Evolutionary conservation across 148 eudicot species (phyloP).

Genomic region (Chenopodium formosanum): DNA sequence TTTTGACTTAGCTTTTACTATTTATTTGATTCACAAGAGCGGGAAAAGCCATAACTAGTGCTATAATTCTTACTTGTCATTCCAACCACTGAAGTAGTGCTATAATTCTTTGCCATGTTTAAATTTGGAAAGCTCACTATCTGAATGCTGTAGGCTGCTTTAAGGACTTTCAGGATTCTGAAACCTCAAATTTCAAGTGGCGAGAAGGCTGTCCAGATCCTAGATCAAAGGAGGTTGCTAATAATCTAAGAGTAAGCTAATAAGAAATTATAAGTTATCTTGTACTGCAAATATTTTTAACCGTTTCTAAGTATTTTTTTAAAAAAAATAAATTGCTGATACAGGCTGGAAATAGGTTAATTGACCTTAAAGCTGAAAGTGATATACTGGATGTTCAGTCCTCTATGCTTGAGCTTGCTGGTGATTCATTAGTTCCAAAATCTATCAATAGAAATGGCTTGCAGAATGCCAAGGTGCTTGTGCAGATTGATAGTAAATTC

Average conservation of each 20-base stretch:
- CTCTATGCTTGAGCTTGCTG: constrained; percentile 58
- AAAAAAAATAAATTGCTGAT: not conserved
- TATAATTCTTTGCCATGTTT: not conserved
- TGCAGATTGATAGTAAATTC: constrained; percentile 88
- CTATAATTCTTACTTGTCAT: not conserved
- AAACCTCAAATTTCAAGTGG: constrained; percentile 56
- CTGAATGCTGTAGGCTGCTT: constrained; percentile 23
- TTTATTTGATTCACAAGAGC: not conserved
- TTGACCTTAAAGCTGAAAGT: constrained; percentile 35
- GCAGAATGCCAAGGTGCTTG: constrained; percentile 69
- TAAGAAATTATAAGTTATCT: not conserved
- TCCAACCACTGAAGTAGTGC: not conserved
- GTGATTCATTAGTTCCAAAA: constrained; percentile 74
- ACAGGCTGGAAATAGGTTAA: constrained; percentile 46
- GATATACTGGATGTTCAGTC: constrained; percentile 67
- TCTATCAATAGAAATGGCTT: constrained; percentile 60
- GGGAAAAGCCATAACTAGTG: not conserved
- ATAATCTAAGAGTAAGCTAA: constrained; percentile 29
- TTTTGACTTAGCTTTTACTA: not conserved
- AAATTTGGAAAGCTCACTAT: not conserved
- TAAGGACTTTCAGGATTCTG: constrained; percentile 37
- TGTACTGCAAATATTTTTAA: not conserved
- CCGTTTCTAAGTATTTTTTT: not conserved
- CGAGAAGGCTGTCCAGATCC: constrained; percentile 35
- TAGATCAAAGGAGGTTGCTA: constrained; percentile 30